A percentile compares a stretch with the other conserved stretches of the same genome.
These are phyloP conservation scores for Mortierella sp. DNA, from an alignment of 371 early-diverging fungal species.

Conservation along the genomic window DNA sequence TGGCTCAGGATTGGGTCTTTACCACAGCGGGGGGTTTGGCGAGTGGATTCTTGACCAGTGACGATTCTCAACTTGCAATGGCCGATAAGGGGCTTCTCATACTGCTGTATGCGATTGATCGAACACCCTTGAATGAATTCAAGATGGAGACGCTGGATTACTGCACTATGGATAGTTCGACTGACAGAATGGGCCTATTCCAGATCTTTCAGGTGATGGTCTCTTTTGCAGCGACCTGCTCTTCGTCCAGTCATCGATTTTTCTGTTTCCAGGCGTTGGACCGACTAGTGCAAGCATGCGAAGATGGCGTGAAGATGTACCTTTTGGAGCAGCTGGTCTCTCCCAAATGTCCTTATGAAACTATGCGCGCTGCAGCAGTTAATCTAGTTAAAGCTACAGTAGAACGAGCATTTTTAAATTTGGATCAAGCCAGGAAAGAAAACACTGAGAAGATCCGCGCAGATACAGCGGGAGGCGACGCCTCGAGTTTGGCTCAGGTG, in stretches of 20 bases:
- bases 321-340: constrained; percentile 38
- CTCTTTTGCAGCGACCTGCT: constrained; percentile 45
- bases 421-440: constrained; percentile 23
- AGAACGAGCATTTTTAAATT: constrained; percentile 28
- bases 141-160: constrained; percentile 39
- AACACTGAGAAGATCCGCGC: constrained; percentile 14
- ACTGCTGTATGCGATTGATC: constrained; percentile 43
- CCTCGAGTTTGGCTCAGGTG: neutral
- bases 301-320: constrained; percentile 42
- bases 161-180: constrained; percentile 33
- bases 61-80: constrained; percentile 38
- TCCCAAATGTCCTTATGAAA: constrained; percentile 40
- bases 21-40: constrained; percentile 47
- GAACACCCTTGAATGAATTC: constrained; percentile 29
- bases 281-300: constrained; percentile 35
- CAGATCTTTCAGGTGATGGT: constrained; percentile 51
- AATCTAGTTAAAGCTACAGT: constrained; percentile 46
- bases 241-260: constrained; percentile 38
- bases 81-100: constrained; percentile 50
- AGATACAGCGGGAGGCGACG: neutral
- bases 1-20: constrained; percentile 47
- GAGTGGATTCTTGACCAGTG: constrained; percentile 38
- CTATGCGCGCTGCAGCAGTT: constrained; percentile 48
- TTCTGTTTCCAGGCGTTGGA: constrained; percentile 47
- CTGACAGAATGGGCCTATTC: constrained; percentile 43